phyloP scores from a whole-genome alignment of 108 stramenopile species.

The Pseudonitzschia multiseries region DNA sequence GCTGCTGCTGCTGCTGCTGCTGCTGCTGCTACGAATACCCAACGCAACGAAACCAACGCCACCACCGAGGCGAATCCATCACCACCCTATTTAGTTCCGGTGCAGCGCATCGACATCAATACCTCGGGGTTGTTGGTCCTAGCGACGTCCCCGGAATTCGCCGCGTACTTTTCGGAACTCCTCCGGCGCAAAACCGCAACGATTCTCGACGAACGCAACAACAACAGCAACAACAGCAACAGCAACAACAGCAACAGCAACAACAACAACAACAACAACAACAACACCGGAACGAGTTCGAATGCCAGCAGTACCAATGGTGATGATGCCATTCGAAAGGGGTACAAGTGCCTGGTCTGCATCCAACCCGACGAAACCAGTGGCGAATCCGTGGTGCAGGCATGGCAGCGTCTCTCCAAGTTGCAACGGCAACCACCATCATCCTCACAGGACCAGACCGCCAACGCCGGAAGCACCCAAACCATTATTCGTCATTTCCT shows the following conservation, averaged over 20 bases:
- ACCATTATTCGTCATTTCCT: slow-evolving; percentile 68
- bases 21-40: too few relatives aligned
- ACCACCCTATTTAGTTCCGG: slow-evolving; percentile 56
- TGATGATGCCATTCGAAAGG: slow-evolving; percentile 49
- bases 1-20: too few relatives aligned
- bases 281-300: background rate
- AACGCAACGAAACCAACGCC: too few relatives aligned
- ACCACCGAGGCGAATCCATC: background rate
- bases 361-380: slow-evolving; percentile 18
- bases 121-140: slow-evolving; percentile 84
- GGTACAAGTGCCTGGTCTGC: slow-evolving; percentile 80
- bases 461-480: slow-evolving; percentile 8
- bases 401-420: slow-evolving; percentile 29
- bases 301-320: background rate
- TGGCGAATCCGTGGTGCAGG: slow-evolving; percentile 19
- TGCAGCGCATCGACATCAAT: slow-evolving; percentile 80
- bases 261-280: background rate
- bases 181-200: slow-evolving; percentile 59
- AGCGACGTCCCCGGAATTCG: slow-evolving; percentile 72
- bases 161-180: slow-evolving; percentile 79
- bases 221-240: background rate
- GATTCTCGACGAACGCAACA: slow-evolving; percentile 6
- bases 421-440: slow-evolving; percentile 24
- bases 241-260: background rate
- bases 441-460: background rate